Evolutionary conservation across 2,329 filamentous ascomycete species (phyloP).

Genomic region (Cryphonectria japonica): DNA sequence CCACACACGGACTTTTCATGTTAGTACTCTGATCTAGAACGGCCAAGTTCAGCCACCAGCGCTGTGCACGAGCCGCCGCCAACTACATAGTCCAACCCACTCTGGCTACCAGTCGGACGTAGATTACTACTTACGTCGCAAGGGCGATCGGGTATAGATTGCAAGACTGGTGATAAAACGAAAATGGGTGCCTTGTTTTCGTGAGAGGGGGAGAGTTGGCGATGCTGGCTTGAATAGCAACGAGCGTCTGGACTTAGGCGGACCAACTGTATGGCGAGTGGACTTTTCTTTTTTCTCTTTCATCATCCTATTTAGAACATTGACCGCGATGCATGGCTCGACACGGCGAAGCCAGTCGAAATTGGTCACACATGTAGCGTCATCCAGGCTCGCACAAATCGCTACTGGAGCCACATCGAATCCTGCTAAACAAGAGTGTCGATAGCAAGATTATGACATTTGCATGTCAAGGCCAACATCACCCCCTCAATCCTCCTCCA

Average conservation of each 20-base stretch:
- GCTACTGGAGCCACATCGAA: not conserved
- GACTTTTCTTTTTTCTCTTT: not conserved
- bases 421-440: not conserved
- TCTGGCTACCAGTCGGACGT: constrained; percentile 41
- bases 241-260: not conserved
- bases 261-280: not conserved
- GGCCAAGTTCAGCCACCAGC: not conserved
- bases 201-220: not conserved
- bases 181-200: not conserved
- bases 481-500: constrained; percentile 39
- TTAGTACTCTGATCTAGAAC: not conserved
- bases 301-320: not conserved
- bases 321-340: not conserved
- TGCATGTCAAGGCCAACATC: too few relatives aligned
- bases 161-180: not conserved
- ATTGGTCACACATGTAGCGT: not conserved
- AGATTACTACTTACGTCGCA: constrained; percentile 45
- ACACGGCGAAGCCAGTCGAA: not conserved
- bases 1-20: not conserved
- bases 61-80: not conserved
- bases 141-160: constrained; percentile 37
- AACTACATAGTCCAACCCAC: constrained; percentile 22
- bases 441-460: not conserved
- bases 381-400: not conserved
- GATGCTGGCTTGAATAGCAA: not conserved